phyloP scores from a whole-genome alignment of 257 asterid genomes.

The Coffea eugenioides region DNA sequence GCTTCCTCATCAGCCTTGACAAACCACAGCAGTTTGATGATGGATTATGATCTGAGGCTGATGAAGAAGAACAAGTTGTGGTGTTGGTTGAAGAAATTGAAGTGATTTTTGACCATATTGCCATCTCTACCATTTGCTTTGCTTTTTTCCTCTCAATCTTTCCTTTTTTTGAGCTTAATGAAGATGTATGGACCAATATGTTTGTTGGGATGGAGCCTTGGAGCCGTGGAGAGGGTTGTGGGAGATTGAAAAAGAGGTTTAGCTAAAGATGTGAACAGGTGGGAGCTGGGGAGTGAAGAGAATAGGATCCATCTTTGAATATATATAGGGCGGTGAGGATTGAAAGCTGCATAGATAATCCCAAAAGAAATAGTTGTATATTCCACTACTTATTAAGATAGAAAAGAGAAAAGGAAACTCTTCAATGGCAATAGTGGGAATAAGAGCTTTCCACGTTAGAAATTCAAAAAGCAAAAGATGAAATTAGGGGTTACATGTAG shows the following conservation, averaged over 20 bases:
- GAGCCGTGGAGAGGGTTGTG: slow-evolving; percentile 4
- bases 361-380: not conserved
- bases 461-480: not conserved
- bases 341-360: slow-evolving; percentile 9
- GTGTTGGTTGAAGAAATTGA: slow-evolving; percentile 17
- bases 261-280: not conserved
- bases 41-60: not conserved
- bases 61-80: not conserved
- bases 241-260: not conserved
- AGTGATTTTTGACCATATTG: slow-evolving; percentile 39
- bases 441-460: not conserved
- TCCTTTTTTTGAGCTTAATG: not conserved
- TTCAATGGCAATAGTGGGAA: not conserved
- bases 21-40: slow-evolving; percentile 48
- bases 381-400: not conserved
- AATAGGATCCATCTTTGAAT: slow-evolving; percentile 4
- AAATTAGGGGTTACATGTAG: not conserved
- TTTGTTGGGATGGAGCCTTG: not conserved
- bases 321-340: slow-evolving; percentile 10
- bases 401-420: not conserved
- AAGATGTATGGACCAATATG: not conserved
- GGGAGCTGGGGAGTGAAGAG: not conserved
- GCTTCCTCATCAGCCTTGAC: slow-evolving; percentile 47
- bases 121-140: slow-evolving; percentile 32
- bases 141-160: slow-evolving; percentile 12